Percentiles rank a stretch among this genome's conserved stretches.
Evolutionary conservation across 164 flowering plant genomes (phyloP).

Genomic region (Kalanchoe fedtschenkoi): DNA sequence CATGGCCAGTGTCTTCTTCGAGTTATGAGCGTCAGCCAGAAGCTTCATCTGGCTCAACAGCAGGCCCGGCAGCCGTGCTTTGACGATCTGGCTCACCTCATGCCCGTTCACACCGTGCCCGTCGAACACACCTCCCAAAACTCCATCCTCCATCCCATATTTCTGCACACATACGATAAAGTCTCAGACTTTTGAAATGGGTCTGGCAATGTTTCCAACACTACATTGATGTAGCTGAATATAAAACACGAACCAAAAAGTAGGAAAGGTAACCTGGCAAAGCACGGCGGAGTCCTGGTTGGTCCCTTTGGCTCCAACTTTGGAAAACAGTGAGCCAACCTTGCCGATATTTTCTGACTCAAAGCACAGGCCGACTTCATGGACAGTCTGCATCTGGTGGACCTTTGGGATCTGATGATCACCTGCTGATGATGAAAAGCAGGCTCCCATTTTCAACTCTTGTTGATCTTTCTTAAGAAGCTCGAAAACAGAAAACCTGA

Average conservation of each 20-base stretch:
- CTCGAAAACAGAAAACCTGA: not conserved
- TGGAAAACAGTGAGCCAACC: constrained; percentile 42
- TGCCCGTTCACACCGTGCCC: constrained; percentile 85
- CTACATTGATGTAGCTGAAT: too few species aligned
- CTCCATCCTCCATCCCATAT: constrained; percentile 46
- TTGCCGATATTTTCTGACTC: constrained; percentile 9
- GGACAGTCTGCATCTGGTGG: constrained; percentile 20
- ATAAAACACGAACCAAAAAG: not conserved
- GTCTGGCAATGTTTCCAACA: too few species aligned
- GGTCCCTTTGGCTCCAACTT: constrained; percentile 52
- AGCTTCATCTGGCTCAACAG: constrained; percentile 33
- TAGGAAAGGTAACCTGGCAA: constrained; percentile 35
- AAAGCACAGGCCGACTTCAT: constrained; percentile 22
- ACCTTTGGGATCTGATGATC: constrained; percentile 27
- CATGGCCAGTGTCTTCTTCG: constrained; percentile 8
- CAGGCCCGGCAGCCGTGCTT: constrained; percentile 35
- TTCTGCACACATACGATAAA: constrained; percentile 27
- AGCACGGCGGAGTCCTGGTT: constrained; percentile 74
- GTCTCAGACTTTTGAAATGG: not conserved
- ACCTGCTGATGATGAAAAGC: constrained; percentile 49
- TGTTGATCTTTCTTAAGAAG: not conserved
- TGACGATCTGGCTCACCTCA: constrained; percentile 58
- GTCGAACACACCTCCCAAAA: constrained; percentile 71
- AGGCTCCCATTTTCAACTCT: constrained; percentile 44
- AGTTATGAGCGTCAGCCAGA: constrained; percentile 9